phyloP scores from a whole-genome alignment of 2,329 filamentous ascomycete species.

The Ilyonectria mors-panacis region DNA sequence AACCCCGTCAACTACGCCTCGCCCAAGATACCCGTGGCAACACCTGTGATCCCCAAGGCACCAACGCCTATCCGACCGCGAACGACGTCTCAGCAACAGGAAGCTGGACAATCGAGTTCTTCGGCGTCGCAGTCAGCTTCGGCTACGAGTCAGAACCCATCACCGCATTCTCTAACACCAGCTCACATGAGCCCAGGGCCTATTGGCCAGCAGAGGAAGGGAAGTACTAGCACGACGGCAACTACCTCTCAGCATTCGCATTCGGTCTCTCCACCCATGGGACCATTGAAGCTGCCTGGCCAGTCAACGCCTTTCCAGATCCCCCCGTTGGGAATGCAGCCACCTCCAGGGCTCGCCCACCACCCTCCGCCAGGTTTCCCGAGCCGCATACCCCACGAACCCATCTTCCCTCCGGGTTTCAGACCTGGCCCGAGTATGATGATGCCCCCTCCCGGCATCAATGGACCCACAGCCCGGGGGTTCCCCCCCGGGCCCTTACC shows the following conservation, averaged over 20 bases:
- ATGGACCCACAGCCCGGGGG: conserved; percentile 59
- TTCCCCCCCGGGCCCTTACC: conserved; percentile 58
- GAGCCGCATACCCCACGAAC: conserved; percentile 70
- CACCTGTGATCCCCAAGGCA: conserved; percentile 85
- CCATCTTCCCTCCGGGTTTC: conserved; percentile 63
- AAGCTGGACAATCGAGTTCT: conserved; percentile 77
- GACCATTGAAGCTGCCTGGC: conserved; percentile 52
- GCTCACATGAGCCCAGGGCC: conserved; percentile 76
- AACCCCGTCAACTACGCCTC: conserved; percentile 76
- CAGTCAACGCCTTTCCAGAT: conserved; percentile 67
- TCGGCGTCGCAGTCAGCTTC: conserved; percentile 76
- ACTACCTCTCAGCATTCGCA: conserved; percentile 52
- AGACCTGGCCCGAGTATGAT: conserved; percentile 63
- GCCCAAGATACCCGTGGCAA: conserved; percentile 84
- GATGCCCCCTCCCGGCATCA: conserved; percentile 67
- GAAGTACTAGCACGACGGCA: conserved; percentile 61
- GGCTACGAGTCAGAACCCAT: conserved; percentile 69
- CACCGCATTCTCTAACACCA: conserved; percentile 74
- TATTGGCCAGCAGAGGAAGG: conserved; percentile 74
- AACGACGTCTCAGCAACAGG: conserved; percentile 86
- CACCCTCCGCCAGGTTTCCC: conserved; percentile 66
- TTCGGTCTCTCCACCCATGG: conserved; percentile 71
- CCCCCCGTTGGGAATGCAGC: conserved; percentile 69
- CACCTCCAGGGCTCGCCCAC: conserved; percentile 56
- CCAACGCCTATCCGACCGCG: conserved; percentile 84